Percentiles rank a stretch among this genome's conserved stretches.
Conservation (phyloP, 2,329 filamentous ascomycete species). For the Penicillium decumbens region DNA sequence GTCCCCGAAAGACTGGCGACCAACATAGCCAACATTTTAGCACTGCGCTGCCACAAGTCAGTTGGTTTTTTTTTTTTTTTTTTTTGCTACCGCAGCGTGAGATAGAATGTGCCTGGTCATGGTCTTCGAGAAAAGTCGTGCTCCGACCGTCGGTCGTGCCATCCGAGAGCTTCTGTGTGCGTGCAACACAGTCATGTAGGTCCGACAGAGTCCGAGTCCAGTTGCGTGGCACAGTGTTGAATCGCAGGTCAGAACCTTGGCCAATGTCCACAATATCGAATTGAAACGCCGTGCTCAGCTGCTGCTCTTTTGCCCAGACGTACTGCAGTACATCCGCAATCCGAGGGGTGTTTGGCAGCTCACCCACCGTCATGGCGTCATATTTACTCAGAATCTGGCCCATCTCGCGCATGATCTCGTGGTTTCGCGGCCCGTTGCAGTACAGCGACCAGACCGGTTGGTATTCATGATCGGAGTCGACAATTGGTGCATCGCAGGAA, state of each 20-base stretch:
- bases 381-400: conserved; percentile 56
- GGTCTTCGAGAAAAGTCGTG: conserved; percentile 60
- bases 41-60: conserved; percentile 42
- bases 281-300: conserved; percentile 66
- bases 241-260: conserved; percentile 42
- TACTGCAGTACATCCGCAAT: conserved; percentile 55
- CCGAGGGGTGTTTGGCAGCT: conserved; percentile 61
- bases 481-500: conserved; percentile 55
- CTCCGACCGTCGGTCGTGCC: no score
- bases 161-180: conserved; percentile 50
- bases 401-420: conserved; percentile 66
- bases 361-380: conserved; percentile 66
- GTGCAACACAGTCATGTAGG: conserved; percentile 47
- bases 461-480: conserved; percentile 41
- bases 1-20: conserved; percentile 50
- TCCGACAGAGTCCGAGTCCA: conserved; percentile 44
- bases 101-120: conserved; percentile 57
- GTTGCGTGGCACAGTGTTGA: conserved; percentile 44
- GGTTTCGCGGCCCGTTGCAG: conserved; percentile 64
- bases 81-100: conserved; percentile 52
- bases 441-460: conserved; percentile 57
- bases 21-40: conserved; percentile 54
- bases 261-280: conserved; percentile 53
- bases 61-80: conserved; percentile 51
- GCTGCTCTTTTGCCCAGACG: conserved; percentile 54